Base-by-base conservation (phyloP, 768 basidiomycete genomes). In the Leccinum ochraceum region DNA sequence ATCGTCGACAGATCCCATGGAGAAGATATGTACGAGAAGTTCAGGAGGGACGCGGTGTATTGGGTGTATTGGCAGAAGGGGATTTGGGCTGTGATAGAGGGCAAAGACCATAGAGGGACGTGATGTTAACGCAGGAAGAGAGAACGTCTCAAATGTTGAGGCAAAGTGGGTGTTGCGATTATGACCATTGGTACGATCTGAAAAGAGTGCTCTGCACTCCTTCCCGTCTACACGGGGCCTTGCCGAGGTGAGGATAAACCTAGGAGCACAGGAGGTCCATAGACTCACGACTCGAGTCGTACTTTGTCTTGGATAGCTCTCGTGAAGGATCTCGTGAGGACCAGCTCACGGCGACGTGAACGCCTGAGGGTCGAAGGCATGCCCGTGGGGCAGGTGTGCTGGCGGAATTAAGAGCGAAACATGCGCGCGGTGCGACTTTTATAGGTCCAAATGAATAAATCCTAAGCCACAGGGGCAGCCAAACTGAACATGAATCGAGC, bases 41-140 rank as follows among this genome's bases (percentile, higher is more conserved):
- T 92, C 89, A 32, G 76, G 74, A 9, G 89, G 89, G 50, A 91
- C 81, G 26, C 71, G 68, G 60, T 80, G 80, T 56, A 90, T 84
- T 61, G 81, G 79, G 64, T 87, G 86, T 10, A 71, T 53, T 69
- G 74, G 54, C n/a, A 59, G 56, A 50, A 63, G 67, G 49, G 63
- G 62, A 30, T 67, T 66, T n/a, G 63, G 39, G 24, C 60, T 60
- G 46, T 60, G 65, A 53, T 74, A 70, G 52, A 74, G 66, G 57
- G 69, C 61, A 39, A 69, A 58, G 16, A 63, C 54, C 65, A 74
- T 73, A 16, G 72, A 70, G 3, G 72, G 74, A 14, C 67, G 67
- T 54, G 68, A 69, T 37, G 56, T 66, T 36, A 61, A 55, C 36
- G 55, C 51, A 34, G 68, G 65, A 57, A 58, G 50, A 56, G 58